Conservation (phyloP, 371 early-diverging fungal species). For the Dinochytrium kinnereticum region DNA sequence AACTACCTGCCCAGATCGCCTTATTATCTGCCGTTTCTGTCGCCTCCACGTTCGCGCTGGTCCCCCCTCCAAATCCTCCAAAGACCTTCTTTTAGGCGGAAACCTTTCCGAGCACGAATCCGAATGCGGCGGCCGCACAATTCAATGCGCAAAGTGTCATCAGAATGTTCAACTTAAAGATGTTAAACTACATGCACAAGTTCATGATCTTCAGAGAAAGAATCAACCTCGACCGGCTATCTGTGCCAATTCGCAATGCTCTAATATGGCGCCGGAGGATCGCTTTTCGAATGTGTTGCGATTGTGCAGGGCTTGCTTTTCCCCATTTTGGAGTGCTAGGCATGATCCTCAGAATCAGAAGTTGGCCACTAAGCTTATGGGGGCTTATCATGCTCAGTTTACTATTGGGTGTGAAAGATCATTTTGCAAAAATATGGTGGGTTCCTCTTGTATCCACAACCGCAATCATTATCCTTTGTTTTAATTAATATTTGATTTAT, state of each 20-base stretch:
- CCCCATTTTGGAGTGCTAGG: slow-evolving; percentile 79
- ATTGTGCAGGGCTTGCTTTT: slow-evolving; percentile 80
- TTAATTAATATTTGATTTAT: background rate
- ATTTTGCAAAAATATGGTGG: slow-evolving; percentile 68
- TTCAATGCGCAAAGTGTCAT: slow-evolving; percentile 77
- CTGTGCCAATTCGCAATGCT: slow-evolving; percentile 80
- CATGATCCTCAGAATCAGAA: slow-evolving; percentile 79
- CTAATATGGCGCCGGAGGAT: slow-evolving; percentile 53
- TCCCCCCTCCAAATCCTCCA: slow-evolving; percentile 55
- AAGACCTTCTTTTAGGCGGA: slow-evolving; percentile 58
- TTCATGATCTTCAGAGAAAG: slow-evolving; percentile 74
- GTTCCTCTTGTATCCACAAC: too few species aligned
- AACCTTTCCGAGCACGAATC: slow-evolving; percentile 70
- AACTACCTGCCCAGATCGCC: slow-evolving; percentile 69
- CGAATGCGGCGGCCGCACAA: slow-evolving; percentile 85
- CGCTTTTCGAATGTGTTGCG: slow-evolving; percentile 48
- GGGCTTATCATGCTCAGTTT: slow-evolving; percentile 75
- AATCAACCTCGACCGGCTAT: slow-evolving; percentile 40
- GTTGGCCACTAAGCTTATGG: slow-evolving; percentile 74
- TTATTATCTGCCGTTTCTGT: slow-evolving; percentile 86
- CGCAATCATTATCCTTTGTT: too few species aligned
- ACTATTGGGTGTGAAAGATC: slow-evolving; percentile 75
- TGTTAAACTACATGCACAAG: slow-evolving; percentile 70
- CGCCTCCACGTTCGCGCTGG: slow-evolving; percentile 76
- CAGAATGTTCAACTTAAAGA: slow-evolving; percentile 79